phyloP scores from a whole-genome alignment of 1,284 basidiomycete species.

The Ganoderma resinaceum region DNA sequence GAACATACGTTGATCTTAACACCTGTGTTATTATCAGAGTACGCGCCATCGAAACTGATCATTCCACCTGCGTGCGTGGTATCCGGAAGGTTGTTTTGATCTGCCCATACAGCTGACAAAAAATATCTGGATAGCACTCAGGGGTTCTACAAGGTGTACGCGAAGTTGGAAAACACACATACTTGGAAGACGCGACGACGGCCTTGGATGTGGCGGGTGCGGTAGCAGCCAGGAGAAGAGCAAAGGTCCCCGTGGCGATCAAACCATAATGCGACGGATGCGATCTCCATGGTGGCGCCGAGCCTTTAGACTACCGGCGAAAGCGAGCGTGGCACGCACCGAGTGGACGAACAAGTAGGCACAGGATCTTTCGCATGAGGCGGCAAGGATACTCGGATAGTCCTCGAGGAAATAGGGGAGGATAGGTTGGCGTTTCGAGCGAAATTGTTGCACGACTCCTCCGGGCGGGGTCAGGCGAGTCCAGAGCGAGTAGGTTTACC shows the following conservation, averaged over 20 bases:
- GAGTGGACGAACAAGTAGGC: slow-evolving; percentile 2
- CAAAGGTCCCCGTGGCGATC: slow-evolving; percentile 31
- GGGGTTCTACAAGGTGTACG: neutral
- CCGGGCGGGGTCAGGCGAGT: slow-evolving; percentile 24
- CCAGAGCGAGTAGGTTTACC: slow-evolving; percentile 4
- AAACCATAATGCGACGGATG: slow-evolving; percentile 9
- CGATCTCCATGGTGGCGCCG: neutral
- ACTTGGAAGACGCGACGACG: no score
- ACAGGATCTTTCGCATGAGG: slow-evolving; percentile 6
- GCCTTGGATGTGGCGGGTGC: no score
- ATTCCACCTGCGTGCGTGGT: slow-evolving; percentile 48
- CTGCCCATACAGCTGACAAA: slow-evolving; percentile 49
- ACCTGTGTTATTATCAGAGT: slow-evolving; percentile 51
- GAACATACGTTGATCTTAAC: slow-evolving; percentile 56
- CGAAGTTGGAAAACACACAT: no score
- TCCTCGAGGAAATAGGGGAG: slow-evolving; percentile 12
- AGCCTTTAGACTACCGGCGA: slow-evolving; percentile 20
- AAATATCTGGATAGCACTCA: slow-evolving; percentile 4
- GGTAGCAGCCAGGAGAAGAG: no score
- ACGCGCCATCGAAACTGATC: slow-evolving; percentile 59
- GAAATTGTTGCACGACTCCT: slow-evolving; percentile 30
- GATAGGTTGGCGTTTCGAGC: slow-evolving; percentile 15
- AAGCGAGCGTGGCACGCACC: neutral
- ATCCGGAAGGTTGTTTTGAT: slow-evolving; percentile 53
- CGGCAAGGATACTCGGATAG: neutral